phyloP scores from a whole-genome alignment of 139 green algal species.

The Chlorella sp. region DNA sequence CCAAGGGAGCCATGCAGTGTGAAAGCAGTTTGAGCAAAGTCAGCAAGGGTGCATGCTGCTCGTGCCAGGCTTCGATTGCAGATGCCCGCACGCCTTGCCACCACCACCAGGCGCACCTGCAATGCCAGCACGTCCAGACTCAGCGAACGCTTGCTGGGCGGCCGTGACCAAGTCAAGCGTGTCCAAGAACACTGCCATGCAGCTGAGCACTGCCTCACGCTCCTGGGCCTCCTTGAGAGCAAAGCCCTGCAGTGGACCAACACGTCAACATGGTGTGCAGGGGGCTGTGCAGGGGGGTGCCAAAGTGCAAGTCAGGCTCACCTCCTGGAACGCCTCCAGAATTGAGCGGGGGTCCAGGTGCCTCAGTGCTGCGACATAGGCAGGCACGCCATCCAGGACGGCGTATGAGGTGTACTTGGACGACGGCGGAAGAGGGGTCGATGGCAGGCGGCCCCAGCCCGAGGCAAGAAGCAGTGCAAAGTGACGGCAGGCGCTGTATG shows the following conservation, averaged over 20 bases:
- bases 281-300: too few relatives aligned
- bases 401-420: constrained; percentile 33
- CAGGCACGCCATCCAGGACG: constrained; percentile 59
- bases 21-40: too few relatives aligned
- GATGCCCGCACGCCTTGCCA: too few relatives aligned
- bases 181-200: constrained; percentile 81
- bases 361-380: constrained; percentile 44
- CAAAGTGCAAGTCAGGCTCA: background rate
- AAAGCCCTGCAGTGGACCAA: constrained; percentile 27
- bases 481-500: constrained; percentile 80
- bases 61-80: too few relatives aligned
- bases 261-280: background rate
- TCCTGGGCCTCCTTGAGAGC: constrained; percentile 21
- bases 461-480: constrained; percentile 92
- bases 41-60: too few relatives aligned
- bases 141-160: background rate
- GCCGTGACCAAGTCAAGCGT: constrained; percentile 69
- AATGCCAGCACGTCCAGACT: too few relatives aligned
- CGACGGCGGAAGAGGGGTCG: constrained; percentile 32
- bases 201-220: constrained; percentile 63
- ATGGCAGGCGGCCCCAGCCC: constrained; percentile 42
- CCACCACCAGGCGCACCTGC: too few relatives aligned
- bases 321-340: constrained; percentile 90
- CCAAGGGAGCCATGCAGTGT: too few relatives aligned
- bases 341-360: constrained; percentile 88